Conservation (phyloP, 495 filamentous ascomycete species). For the Acidomyces sp. region DNA sequence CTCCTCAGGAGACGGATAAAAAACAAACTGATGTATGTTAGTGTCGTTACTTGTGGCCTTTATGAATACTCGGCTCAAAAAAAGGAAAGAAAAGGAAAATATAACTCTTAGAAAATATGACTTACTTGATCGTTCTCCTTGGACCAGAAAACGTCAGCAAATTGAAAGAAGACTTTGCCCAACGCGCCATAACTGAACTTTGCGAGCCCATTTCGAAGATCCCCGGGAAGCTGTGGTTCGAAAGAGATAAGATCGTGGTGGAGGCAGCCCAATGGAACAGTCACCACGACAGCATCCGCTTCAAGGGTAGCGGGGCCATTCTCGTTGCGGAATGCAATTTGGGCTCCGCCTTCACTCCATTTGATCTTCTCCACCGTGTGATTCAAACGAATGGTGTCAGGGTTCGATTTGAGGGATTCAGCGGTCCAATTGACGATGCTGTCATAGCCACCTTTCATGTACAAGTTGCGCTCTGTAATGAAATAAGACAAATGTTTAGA, state of each 20-base stretch:
- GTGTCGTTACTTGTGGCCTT: too few species aligned
- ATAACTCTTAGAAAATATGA: not conserved
- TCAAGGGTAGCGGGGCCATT: not conserved
- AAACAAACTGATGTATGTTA: too few species aligned
- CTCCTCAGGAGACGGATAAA: slow-evolving; percentile 2
- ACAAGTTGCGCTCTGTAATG: slow-evolving; percentile 7
- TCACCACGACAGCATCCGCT: slow-evolving; percentile 3
- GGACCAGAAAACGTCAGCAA: slow-evolving; percentile 5
- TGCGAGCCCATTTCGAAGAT: not conserved
- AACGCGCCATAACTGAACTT: slow-evolving; percentile 1
- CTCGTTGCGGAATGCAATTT: not conserved
- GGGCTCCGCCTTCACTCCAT: slow-evolving; percentile 1
- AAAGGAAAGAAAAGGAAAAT: too few species aligned
- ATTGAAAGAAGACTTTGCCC: slow-evolving; percentile 5
- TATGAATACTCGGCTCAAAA: too few species aligned
- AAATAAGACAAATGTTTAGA: slow-evolving; percentile 4
- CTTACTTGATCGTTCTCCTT: slow-evolving; percentile 6
- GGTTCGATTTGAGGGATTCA: not conserved
- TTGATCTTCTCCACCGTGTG: not conserved
- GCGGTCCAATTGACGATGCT: slow-evolving; percentile 3
- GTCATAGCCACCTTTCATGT: slow-evolving; percentile 8
- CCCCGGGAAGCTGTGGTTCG: not conserved
- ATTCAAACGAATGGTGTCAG: not conserved
- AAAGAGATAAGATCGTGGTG: slow-evolving; percentile 1
- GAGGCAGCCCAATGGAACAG: not conserved